phyloP scores from a whole-genome alignment of 129 eudicot species.

The Chrysanthemum seticuspe region DNA sequence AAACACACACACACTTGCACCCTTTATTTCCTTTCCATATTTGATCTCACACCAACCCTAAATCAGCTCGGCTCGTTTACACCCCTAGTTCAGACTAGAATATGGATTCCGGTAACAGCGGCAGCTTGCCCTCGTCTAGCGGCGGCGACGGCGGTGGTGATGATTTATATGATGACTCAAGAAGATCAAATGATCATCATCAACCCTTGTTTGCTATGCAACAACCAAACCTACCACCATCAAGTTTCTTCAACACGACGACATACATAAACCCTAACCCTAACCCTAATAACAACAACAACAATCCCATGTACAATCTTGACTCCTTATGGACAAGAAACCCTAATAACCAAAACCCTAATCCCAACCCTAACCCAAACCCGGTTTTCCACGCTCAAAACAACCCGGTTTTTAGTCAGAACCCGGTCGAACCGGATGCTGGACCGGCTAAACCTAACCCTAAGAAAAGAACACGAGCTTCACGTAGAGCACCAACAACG shows the following conservation, averaged over 20 bases:
- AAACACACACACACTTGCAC: neutral
- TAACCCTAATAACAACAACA: conserved; percentile 28
- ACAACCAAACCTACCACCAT: conserved; percentile 16
- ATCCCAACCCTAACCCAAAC: conserved; percentile 26
- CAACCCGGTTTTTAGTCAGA: conserved; percentile 7
- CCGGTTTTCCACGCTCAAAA: neutral
- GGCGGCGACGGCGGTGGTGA: conserved; percentile 36
- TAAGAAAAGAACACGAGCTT: conserved; percentile 77
- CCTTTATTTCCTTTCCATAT: conserved; percentile 8
- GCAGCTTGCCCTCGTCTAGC: conserved; percentile 18
- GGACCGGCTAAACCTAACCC: conserved; percentile 37
- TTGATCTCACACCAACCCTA: neutral
- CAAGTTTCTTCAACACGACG: conserved; percentile 35
- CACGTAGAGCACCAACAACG: conserved; percentile 89
- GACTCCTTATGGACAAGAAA: conserved; percentile 51
- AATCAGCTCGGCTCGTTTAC: neutral
- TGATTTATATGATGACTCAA: conserved; percentile 53
- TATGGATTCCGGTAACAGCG: conserved; percentile 20
- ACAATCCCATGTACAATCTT: conserved; percentile 32
- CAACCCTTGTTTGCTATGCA: conserved; percentile 25
- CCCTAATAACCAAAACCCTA: conserved; percentile 29
- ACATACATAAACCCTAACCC: conserved; percentile 32
- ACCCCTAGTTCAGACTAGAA: neutral
- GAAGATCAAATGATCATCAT: conserved; percentile 12
- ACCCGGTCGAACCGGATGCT: conserved; percentile 15